phyloP scores from a whole-genome alignment of 257 asterid species.

The Capsicum pubescens region DNA sequence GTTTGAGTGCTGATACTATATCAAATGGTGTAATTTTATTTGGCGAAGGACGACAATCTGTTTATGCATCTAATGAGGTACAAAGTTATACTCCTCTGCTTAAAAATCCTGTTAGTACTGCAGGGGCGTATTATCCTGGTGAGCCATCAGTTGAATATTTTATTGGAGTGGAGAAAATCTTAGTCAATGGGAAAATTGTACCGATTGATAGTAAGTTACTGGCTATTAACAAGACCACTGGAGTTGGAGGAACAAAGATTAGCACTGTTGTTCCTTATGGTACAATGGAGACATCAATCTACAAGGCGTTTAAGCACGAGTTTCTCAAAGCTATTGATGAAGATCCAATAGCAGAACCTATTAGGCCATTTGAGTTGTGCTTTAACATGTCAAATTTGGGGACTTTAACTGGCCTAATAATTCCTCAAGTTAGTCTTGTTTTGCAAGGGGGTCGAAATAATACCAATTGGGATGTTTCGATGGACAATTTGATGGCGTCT shows the following conservation, averaged over 20 bases:
- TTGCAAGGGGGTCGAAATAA: slow-evolving; percentile 37
- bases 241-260: slow-evolving; percentile 61
- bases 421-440: slow-evolving; percentile 49
- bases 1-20: slow-evolving; percentile 42
- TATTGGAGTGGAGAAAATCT: slow-evolving; percentile 45
- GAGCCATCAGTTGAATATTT: slow-evolving; percentile 56
- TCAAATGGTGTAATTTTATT: slow-evolving; percentile 39
- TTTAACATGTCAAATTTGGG: not conserved
- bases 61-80: slow-evolving; percentile 35
- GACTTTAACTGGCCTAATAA: slow-evolving; percentile 10
- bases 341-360: not conserved
- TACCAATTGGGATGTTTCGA: slow-evolving; percentile 50
- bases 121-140: slow-evolving; percentile 28
- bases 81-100: slow-evolving; percentile 44
- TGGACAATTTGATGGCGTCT: slow-evolving; percentile 53
- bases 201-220: slow-evolving; percentile 35
- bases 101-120: slow-evolving; percentile 41
- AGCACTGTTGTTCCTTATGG: slow-evolving; percentile 41
- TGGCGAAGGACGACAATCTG: slow-evolving; percentile 46
- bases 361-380: slow-evolving; percentile 3
- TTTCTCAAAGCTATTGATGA: slow-evolving; percentile 35
- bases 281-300: slow-evolving; percentile 44
- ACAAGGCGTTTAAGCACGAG: slow-evolving; percentile 41
- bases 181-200: slow-evolving; percentile 40
- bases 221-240: slow-evolving; percentile 27